Base-by-base conservation (phyloP, 495 filamentous ascomycete species). In the Baudoinia panamericana region DNA sequence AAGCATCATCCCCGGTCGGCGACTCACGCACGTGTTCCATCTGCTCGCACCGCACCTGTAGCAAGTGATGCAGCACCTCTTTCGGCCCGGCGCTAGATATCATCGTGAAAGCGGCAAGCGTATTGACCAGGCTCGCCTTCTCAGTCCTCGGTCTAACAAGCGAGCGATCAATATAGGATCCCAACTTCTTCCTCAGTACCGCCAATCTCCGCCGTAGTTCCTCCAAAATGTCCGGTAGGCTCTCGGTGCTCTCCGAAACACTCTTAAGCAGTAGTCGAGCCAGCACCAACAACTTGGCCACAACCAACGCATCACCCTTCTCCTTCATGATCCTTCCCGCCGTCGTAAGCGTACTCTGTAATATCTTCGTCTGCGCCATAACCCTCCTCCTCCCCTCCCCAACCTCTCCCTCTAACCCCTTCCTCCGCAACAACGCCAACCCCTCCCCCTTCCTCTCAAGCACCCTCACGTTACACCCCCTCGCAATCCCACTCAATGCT, bases 51-150 rank as follows among this genome's bases (percentile, higher is more conserved):
- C 92, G 73, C 9, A 87, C 67, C 40, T 75, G 66, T 30, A 92
- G 70, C 56, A 96, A 95, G 60, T 92, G 78, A 11, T 74, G 64
- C 22, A 97, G 63, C 0, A 82, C 77, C 53, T 95, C 86, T 38
- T 74, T 72, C 0, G 83, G 76, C 0, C 83, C 82, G 7, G 83
- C 84, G 50, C 75, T 92, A 6, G 81, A 90, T 1, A 76, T 75
- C 16, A 97, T 64, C 36, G 80, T 82, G 54, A 85, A 93, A 5
- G 88, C 88, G 25, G 73, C 76, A 55, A 96, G 67, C 10, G 73
- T 72, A 52, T 84, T 67, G 11, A 86, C 64, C 13, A 93, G 67
- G 23, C 66, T 66, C 18, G 69, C 64, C 15, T 55, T 63, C 23
- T 66, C 70, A 18, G 56, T 57, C 39, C 64, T 59, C 20, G 58